Base-by-base conservation (phyloP, 257 asterid genomes). In the Ajuga chamaepitys region DNA sequence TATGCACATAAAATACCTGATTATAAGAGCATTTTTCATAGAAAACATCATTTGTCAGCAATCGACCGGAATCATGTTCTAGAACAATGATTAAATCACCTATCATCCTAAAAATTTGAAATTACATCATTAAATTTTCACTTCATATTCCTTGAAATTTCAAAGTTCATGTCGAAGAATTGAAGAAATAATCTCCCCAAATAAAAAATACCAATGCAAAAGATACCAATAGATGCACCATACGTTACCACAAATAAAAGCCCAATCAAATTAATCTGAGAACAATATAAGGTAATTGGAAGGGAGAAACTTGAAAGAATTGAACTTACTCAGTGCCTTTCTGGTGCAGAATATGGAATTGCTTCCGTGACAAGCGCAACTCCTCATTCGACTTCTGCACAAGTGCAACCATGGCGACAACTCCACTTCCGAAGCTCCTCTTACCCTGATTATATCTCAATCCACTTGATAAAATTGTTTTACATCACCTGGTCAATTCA, bases 281-380 rank as follows among this genome's bases (percentile, higher is more conserved):
- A 55, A 38, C 48, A 20, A 40, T 42, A 18, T 0, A 4, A 26
- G 44, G 47, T 0, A 28, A 14, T n/a, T n/a, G n/a, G n/a, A 50
- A 35, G 40, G 3, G n/a, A 6, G 35, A 9, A 63, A 7, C 3
- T 16, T 25, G 18, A 13, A 25, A 24, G 62, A 63, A 42, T 47
- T 4, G 47, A 58, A 75, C 91, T 24, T 74, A 93, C 97, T 93
- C 98, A 0, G 98, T 93, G 60, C 88, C 98, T 77, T 93, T 93
- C 67, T 74, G 85, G 75, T 97, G 75, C 7, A 93, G 81, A 76
- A 89, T 85, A 54, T 72, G 84, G 55, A 93, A 93, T 61, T 93
- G 99, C 62, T 93, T 96, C 0, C 96, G 97, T 25, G 99, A 87
- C 32, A 93, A 87, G 62, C 89, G 90, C 97, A 97, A 93, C 71